Conservation (phyloP, 352 stramenopile species). For the Plasmopara muralis region DNA sequence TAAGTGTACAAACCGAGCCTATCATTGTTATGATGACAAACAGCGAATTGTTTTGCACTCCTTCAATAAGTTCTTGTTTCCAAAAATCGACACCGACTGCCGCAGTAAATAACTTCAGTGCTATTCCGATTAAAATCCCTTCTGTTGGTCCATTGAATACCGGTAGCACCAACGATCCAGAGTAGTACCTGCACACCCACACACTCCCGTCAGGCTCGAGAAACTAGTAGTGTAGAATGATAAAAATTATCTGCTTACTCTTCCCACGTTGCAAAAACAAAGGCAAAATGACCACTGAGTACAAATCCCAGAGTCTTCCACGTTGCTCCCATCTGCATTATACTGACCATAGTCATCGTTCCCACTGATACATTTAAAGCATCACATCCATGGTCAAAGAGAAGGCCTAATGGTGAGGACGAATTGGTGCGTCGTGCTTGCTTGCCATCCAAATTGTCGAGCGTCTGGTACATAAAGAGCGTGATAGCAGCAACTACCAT, state of each 20-base stretch:
- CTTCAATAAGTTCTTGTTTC: constrained; percentile 48
- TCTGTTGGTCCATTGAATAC: constrained; percentile 96
- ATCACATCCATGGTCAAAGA: constrained; percentile 84
- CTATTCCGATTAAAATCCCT: constrained; percentile 87
- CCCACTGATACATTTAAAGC: constrained; percentile 79
- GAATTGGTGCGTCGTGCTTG: constrained; percentile 72
- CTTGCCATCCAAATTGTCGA: constrained; percentile 85
- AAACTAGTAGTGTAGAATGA: background rate
- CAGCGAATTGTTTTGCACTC: constrained; percentile 77
- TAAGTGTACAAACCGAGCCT: constrained; percentile 52
- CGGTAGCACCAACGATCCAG: constrained; percentile 90
- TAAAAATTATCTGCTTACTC: constrained; percentile 32
- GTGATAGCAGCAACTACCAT: constrained; percentile 50
- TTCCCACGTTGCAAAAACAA: constrained; percentile 87
- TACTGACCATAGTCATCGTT: constrained; percentile 73
- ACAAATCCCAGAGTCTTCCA: constrained; percentile 76
- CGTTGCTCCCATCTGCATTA: constrained; percentile 66
- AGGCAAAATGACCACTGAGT: constrained; percentile 70
- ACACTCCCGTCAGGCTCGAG: constrained; percentile 3
- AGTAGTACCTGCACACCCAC: constrained; percentile 82
- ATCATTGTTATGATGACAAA: constrained; percentile 65
- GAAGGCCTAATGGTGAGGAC: constrained; percentile 69
- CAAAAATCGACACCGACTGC: constrained; percentile 59
- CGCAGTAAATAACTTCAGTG: constrained; percentile 70
- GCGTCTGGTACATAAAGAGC: constrained; percentile 76